phyloP scores from a whole-genome alignment of 352 stramenopile species.

The Phytophthora constricta region DNA sequence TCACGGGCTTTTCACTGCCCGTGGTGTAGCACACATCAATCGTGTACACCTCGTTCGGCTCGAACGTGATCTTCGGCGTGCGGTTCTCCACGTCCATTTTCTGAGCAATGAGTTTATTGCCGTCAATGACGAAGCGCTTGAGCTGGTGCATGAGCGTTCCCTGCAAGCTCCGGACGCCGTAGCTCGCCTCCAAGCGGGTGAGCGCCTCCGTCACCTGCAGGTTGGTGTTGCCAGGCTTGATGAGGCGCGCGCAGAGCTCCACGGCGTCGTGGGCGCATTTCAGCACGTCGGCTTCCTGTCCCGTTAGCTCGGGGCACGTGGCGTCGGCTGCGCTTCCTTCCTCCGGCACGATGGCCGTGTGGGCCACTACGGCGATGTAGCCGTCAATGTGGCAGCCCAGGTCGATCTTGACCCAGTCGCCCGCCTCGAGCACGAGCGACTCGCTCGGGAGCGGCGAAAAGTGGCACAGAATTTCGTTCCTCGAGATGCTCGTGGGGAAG shows the following conservation, averaged over 20 bases:
- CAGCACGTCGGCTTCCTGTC: constrained; percentile 94
- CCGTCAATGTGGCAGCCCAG: constrained; percentile 99
- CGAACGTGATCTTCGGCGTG: constrained; percentile 92
- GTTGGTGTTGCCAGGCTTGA: constrained; percentile 98
- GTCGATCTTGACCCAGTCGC: constrained; percentile 95
- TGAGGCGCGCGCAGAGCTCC: constrained; percentile 95
- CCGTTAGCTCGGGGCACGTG: constrained; percentile 65
- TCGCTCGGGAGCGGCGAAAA: constrained; percentile 95
- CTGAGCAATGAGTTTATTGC: constrained; percentile 96
- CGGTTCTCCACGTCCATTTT: constrained; percentile 92
- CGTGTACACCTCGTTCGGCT: constrained; percentile 98
- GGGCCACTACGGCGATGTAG: constrained; percentile 98
- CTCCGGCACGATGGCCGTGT: constrained; percentile 96
- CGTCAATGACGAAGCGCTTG: constrained; percentile 98
- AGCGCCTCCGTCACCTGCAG: constrained; percentile 95
- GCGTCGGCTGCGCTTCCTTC: constrained; percentile 68
- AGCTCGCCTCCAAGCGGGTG: constrained; percentile 94
- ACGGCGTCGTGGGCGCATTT: constrained; percentile 97
- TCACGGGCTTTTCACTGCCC: constrained; percentile 95
- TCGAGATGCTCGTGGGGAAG: constrained; percentile 98
- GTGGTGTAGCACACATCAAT: constrained; percentile 99
- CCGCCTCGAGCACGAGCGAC: constrained; percentile 75
- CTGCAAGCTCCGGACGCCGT: constrained; percentile 97
- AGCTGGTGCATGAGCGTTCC: constrained; percentile 99
- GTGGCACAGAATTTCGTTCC: constrained; percentile 99